Evolutionary conservation across 805 yeast genomes (phyloP).

Genomic region (Phaffomyces opuntiae): DNA sequence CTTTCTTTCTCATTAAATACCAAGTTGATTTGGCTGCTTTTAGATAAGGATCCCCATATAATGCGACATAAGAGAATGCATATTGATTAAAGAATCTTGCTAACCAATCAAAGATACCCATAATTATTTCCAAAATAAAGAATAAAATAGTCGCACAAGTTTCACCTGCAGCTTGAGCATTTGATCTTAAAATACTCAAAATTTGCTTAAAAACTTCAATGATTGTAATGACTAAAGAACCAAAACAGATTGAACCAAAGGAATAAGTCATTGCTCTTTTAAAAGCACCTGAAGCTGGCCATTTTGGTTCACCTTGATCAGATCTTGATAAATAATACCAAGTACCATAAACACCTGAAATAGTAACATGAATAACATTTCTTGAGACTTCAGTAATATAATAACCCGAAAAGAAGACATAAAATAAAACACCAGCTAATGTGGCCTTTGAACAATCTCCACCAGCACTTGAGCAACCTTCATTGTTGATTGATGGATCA

Average conservation of each 20-base stretch:
- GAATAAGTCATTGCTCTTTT: slow-evolving; percentile 77
- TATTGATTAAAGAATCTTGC: slow-evolving; percentile 84
- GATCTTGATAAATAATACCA: slow-evolving; percentile 82
- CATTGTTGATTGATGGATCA: slow-evolving; percentile 46
- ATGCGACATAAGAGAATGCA: slow-evolving; percentile 80
- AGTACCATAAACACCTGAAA: slow-evolving; percentile 80
- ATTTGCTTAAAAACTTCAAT: slow-evolving; percentile 60
- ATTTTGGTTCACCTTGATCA: slow-evolving; percentile 70
- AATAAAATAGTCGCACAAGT: slow-evolving; percentile 45
- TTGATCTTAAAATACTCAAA: slow-evolving; percentile 44
- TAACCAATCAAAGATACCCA: slow-evolving; percentile 69
- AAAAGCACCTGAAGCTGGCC: slow-evolving; percentile 78
- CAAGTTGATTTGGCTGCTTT: slow-evolving; percentile 78
- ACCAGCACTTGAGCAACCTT: slow-evolving; percentile 44
- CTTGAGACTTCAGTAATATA: slow-evolving; percentile 76
- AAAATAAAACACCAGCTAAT: slow-evolving; percentile 63
- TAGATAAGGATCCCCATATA: slow-evolving; percentile 76
- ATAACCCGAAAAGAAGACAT: slow-evolving; percentile 76
- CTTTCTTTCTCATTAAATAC: slow-evolving; percentile 68
- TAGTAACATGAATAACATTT: slow-evolving; percentile 73
- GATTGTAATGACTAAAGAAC: slow-evolving; percentile 65
- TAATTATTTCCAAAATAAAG: slow-evolving; percentile 48
- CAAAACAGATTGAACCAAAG: slow-evolving; percentile 86
- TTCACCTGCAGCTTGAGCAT: slow-evolving; percentile 45
- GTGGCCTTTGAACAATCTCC: slow-evolving; percentile 53